Conservation (phyloP, 495 filamentous ascomycete species). For the Lindgomyces ingoldianus region DNA sequence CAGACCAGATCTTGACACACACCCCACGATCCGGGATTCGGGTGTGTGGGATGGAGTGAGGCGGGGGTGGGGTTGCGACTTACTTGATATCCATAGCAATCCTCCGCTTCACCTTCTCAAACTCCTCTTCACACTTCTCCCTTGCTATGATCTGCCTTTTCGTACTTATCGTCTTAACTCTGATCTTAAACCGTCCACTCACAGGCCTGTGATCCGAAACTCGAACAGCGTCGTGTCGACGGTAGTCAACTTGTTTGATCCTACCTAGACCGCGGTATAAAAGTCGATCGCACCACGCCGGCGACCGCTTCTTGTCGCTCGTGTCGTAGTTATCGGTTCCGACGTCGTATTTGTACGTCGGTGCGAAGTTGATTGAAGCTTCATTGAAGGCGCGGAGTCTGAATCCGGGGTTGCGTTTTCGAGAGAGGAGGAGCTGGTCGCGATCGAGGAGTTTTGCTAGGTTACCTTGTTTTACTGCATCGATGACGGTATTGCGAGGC, state of each 20-base stretch:
- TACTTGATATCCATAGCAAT: constrained; percentile 66
- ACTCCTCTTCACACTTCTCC: constrained; percentile 70
- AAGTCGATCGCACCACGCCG: constrained; percentile 94
- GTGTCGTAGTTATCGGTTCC: constrained; percentile 92
- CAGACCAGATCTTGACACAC: too few relatives aligned
- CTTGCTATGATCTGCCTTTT: constrained; percentile 63
- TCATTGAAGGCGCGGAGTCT: constrained; percentile 84
- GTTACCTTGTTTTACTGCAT: constrained; percentile 75
- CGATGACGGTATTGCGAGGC: constrained; percentile 85
- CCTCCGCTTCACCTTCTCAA: constrained; percentile 66
- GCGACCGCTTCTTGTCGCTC: constrained; percentile 91
- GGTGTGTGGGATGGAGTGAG: too few relatives aligned
- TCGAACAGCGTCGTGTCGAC: constrained; percentile 75
- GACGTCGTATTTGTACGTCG: constrained; percentile 89
- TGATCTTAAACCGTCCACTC: constrained; percentile 75
- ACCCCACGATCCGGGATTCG: too few relatives aligned
- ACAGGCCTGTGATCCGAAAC: constrained; percentile 94
- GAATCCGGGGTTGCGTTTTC: constrained; percentile 85
- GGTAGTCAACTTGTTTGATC: constrained; percentile 84
- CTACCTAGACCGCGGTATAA: constrained; percentile 80
- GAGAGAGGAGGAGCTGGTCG: constrained; percentile 86
- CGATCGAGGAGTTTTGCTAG: constrained; percentile 88
- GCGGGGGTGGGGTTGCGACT: too few relatives aligned
- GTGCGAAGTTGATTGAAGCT: constrained; percentile 81
- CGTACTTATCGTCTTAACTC: constrained; percentile 74